Percentiles rank a stretch among this genome's conserved stretches.
These are phyloP conservation scores for Trypanosoma cruzi DNA, from an alignment of 208 protist species.

Conservation along the genomic window DNA sequence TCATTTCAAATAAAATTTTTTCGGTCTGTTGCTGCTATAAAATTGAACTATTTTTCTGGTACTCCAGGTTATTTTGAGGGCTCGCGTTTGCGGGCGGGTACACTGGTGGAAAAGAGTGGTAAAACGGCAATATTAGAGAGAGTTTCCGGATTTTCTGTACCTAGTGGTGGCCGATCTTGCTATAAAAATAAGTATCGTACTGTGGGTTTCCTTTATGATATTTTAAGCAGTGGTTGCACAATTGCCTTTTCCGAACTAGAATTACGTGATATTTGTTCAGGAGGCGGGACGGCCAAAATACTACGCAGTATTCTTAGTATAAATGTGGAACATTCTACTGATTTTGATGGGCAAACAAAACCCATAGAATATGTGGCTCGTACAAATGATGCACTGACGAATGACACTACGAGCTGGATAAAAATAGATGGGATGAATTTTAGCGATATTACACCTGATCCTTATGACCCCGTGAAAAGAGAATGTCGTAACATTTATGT, in stretches of 20 bases:
- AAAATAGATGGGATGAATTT: conserved; percentile 48
- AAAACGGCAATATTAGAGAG: conserved; percentile 56
- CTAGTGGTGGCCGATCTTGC: conserved; percentile 53
- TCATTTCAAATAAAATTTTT: conserved; percentile 53
- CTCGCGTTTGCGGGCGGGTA: conserved; percentile 49
- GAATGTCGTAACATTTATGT: conserved; percentile 56
- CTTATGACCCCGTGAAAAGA: conserved; percentile 47
- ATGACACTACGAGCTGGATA: conserved; percentile 78
- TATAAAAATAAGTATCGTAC: conserved; percentile 33
- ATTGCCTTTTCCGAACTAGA: conserved; percentile 44
- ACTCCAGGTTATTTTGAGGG: conserved; percentile 61
- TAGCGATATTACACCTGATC: conserved; percentile 23
- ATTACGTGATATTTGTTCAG: conserved; percentile 46
- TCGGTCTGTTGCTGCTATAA: conserved; percentile 22
- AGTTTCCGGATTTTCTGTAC: conserved; percentile 65
- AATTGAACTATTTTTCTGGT: conserved; percentile 51
- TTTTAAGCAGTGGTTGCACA: conserved; percentile 58
- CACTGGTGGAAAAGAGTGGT: conserved; percentile 26
- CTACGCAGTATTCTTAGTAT: conserved; percentile 39
- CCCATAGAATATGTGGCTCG: conserved; percentile 51
- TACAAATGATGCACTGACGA: conserved; percentile 75
- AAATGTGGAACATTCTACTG: background rate
- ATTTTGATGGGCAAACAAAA: conserved; percentile 13
- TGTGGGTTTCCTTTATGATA: conserved; percentile 58
- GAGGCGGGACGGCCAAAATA: conserved; percentile 33